Evolutionary conservation across 129 eudicot genomes (phyloP).

Genomic region (Pseudognaphalium luteoalbum): DNA sequence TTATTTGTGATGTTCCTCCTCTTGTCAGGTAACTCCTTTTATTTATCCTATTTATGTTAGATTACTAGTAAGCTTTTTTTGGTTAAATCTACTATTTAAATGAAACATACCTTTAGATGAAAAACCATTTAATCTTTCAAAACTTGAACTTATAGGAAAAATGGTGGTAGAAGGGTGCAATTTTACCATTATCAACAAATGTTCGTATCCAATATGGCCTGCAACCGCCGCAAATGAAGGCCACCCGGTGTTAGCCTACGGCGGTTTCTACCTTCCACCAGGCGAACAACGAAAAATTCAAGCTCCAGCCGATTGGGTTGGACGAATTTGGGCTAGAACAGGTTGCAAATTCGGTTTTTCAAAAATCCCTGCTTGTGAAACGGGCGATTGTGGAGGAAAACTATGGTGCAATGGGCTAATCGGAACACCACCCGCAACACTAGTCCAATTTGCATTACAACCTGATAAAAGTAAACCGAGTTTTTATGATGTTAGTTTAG

Average conservation of each 20-base stretch:
- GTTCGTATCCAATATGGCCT: slow-evolving; percentile 89
- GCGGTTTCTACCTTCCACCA: slow-evolving; percentile 73
- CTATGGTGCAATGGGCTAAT: slow-evolving; percentile 66
- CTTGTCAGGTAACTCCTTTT: slow-evolving; percentile 45
- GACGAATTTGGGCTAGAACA: slow-evolving; percentile 93
- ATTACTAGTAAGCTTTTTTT: too few relatives aligned
- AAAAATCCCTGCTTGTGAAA: slow-evolving; percentile 60
- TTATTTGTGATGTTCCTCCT: slow-evolving; percentile 32
- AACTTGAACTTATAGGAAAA: slow-evolving; percentile 27
- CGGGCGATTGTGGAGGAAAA: slow-evolving; percentile 82
- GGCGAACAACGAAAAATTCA: slow-evolving; percentile 41
- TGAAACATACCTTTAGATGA: not conserved
- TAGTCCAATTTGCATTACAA: slow-evolving; percentile 68
- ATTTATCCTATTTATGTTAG: not conserved
- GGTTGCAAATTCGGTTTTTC: slow-evolving; percentile 59
- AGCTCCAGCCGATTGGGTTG: slow-evolving; percentile 79
- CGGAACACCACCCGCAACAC: slow-evolving; percentile 76
- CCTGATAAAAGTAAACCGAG: slow-evolving; percentile 56
- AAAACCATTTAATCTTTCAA: not conserved
- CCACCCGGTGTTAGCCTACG: slow-evolving; percentile 63
- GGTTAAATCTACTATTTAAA: too few relatives aligned
- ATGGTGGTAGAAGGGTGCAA: slow-evolving; percentile 46
- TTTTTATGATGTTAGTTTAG: slow-evolving; percentile 78
- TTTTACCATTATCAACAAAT: slow-evolving; percentile 65
- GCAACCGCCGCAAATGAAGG: slow-evolving; percentile 79